A percentile compares a stretch with the other conserved stretches of the same genome.
These are phyloP conservation scores for Barnettozyma siamensis DNA, from an alignment of 805 yeast species.

Conservation along the genomic window DNA sequence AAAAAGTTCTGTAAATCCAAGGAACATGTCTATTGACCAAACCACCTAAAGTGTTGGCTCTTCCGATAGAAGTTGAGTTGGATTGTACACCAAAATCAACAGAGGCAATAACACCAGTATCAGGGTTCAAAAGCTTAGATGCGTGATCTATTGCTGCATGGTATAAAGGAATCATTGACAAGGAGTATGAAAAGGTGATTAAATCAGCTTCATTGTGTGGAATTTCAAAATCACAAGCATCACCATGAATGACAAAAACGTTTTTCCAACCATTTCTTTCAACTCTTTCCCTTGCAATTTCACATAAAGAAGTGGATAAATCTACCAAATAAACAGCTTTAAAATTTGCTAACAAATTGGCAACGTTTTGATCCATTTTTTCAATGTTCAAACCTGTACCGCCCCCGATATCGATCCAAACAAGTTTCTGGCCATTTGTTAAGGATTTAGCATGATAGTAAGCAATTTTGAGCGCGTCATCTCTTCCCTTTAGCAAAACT, in stretches of 20 bases:
- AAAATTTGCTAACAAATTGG: constrained; percentile 35
- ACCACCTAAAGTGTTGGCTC: constrained; percentile 73
- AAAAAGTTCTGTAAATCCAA: constrained; percentile 73
- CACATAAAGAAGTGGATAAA: constrained; percentile 70
- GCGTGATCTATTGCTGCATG: constrained; percentile 75
- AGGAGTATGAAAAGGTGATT: constrained; percentile 72
- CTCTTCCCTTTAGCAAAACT: constrained; percentile 63
- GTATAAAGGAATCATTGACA: constrained; percentile 82
- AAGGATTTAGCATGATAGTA: constrained; percentile 42
- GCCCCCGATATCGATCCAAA: constrained; percentile 82
- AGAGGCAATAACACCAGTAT: constrained; percentile 57
- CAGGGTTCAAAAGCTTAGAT: constrained; percentile 41
- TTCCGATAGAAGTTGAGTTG: constrained; percentile 55
- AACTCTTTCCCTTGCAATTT: constrained; percentile 60
- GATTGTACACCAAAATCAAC: constrained; percentile 82
- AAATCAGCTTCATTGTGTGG: constrained; percentile 54
- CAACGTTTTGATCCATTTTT: constrained; percentile 53
- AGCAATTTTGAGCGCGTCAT: constrained; percentile 54
- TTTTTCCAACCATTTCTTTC: constrained; percentile 43
- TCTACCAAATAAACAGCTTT: constrained; percentile 68
- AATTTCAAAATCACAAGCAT: constrained; percentile 65
- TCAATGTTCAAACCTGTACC: constrained; percentile 85
- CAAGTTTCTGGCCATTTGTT: constrained; percentile 35
- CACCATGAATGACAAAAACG: constrained; percentile 65
- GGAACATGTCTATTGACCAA: constrained; percentile 63